These are phyloP conservation scores for Candida labiduridarum DNA, from an alignment of 1,139 yeast genomes.

Conservation along the genomic window DNA sequence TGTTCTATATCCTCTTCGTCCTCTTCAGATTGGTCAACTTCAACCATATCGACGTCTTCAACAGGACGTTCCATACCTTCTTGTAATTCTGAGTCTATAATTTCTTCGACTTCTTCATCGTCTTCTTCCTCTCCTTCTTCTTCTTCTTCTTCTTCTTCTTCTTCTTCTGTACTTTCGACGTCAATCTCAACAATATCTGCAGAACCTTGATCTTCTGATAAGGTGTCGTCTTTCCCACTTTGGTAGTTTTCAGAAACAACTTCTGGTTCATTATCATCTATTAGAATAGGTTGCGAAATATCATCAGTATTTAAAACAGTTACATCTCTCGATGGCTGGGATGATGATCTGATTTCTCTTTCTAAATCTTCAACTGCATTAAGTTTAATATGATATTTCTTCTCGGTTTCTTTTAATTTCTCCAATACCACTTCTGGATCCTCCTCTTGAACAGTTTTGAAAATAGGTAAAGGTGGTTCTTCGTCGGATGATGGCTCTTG, in stretches of 20 bases:
- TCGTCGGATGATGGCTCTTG: constrained; percentile 14
- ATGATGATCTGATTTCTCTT: constrained; percentile 15
- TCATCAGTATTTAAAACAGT: background rate
- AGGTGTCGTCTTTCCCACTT: no score
- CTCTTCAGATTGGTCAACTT: constrained; percentile 1
- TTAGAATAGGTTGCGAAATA: background rate
- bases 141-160: constrained; percentile 6
- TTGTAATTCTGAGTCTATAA: constrained; percentile 9
- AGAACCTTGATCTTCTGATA: no score
- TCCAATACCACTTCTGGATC: constrained; percentile 32
- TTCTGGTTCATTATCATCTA: background rate
- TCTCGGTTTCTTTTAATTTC: constrained; percentile 34
- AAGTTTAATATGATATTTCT: constrained; percentile 34
- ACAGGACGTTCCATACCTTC: background rate
- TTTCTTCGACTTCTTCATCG: constrained; percentile 10
- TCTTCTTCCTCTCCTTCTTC: constrained; percentile 6
- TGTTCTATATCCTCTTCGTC: constrained; percentile 1
- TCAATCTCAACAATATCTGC: no score
- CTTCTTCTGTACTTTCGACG: background rate
- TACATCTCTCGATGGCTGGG: constrained; percentile 1
- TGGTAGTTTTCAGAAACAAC: background rate
- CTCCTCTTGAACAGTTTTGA: constrained; percentile 36
- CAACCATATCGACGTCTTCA: constrained; percentile 8
- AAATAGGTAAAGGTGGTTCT: constrained; percentile 24
- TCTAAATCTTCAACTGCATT: constrained; percentile 34